Evolutionary conservation across 129 eudicot species (phyloP), one percentile per base, ranked within the genome.

Genomic region (Artemisia argyi): DNA sequence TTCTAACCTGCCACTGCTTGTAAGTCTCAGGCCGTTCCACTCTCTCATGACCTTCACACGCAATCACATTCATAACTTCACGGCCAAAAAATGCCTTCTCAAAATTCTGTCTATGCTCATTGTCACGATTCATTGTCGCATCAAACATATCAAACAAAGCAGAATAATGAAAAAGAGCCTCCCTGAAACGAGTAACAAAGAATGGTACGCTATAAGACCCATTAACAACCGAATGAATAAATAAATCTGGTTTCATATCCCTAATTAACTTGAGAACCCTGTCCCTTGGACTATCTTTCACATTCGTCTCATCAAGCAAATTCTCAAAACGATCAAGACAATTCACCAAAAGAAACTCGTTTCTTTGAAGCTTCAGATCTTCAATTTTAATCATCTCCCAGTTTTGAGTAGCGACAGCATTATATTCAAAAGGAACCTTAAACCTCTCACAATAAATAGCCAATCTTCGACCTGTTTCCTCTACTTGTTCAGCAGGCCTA

Each of bases 401-500:
- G 3, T 83, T 83, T 50, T 85, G 86, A 13, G 75, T 48, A 39
- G 94, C 88, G 54, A 90, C 77, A 42, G 89, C 85, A 4, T 81
- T 78, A 61, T 85, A 90, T 71, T 87, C 89, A 44, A 90, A 90
- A 4, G 89, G 91, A 11, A 90, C 91, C 13, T 80, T 54, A 66
- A 85, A 87, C 42, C 86, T 83, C 64, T 81, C 81, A 30, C 94
- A 87, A 44, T 85, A 90, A 19, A 62, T 75, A 11, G 80, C 83
- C 80, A 90, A 77, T 7, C 91, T 94, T 15, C 83, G 79, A 17
- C 97, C 97, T 0, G 97, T 85, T 74, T 90, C 94, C 73, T 87
- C 94, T 26, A 90, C 61, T 10, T 86, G 68, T 17, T 90, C 91
- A 1, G 88, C 82, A 11, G 97, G 97, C 52, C 97, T 63, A 53